These are phyloP conservation scores for Phanerochaete carnosa DNA, from an alignment of 768 basidiomycete genomes.

Conservation along the genomic window DNA sequence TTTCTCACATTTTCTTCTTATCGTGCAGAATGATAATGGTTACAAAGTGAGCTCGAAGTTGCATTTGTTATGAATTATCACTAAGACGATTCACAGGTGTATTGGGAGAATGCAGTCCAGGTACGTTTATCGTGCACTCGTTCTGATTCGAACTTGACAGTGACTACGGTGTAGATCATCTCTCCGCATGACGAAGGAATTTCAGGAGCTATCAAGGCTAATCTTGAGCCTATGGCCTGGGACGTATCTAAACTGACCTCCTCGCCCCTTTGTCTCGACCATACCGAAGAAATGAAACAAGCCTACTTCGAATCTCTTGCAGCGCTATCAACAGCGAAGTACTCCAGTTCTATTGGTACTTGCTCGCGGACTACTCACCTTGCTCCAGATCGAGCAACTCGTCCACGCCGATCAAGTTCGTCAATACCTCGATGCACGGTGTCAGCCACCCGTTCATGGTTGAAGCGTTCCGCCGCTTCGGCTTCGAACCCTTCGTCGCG, in stretches of 20 bases:
- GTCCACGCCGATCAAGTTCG: conserved; percentile 49
- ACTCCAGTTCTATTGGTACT: conserved; percentile 5
- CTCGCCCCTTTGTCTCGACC: conserved; percentile 49
- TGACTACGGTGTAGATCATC: conserved; percentile 57
- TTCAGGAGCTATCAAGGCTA: conserved; percentile 55
- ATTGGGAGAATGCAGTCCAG: conserved; percentile 88
- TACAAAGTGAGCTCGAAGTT: conserved; percentile 56
- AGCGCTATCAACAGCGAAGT: conserved; percentile 23
- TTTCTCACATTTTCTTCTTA: background rate
- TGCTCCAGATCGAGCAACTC: conserved; percentile 29
- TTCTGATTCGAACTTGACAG: background rate
- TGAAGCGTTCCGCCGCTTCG: conserved; percentile 54
- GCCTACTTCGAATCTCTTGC: conserved; percentile 50
- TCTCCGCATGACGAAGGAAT: conserved; percentile 81
- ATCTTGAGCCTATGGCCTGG: conserved; percentile 55
- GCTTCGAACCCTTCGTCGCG: conserved; percentile 55
- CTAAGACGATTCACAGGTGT: conserved; percentile 49
- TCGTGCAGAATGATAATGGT: conserved; percentile 73
- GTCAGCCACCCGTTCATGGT: conserved; percentile 68
- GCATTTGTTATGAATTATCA: background rate
- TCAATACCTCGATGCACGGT: conserved; percentile 90
- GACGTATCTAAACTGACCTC: conserved; percentile 29
- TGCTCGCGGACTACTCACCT: conserved; percentile 5
- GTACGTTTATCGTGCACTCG: conserved; percentile 30
- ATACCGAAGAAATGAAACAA: conserved; percentile 55